Conservation (phyloP, 441 rosid genomes). For the Adansonia madagascariensis region DNA sequence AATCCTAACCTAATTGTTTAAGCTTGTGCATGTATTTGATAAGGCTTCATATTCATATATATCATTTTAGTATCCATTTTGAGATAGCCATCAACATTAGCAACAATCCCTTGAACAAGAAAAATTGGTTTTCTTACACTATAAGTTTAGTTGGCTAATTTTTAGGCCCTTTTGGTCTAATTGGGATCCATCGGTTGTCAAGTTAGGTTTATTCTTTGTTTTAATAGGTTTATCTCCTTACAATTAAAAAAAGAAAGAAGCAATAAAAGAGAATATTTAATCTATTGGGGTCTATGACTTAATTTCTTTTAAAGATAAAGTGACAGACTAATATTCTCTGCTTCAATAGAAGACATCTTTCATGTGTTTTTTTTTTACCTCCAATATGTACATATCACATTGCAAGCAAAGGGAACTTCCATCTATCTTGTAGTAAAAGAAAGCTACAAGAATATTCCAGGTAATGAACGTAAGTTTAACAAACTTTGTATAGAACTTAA, state of each 20-base stretch:
- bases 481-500: too few relatives aligned
- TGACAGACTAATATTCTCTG: conserved; percentile 70
- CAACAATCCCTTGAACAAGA: conserved; percentile 33
- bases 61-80: conserved; percentile 50
- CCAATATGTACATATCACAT: conserved; percentile 87
- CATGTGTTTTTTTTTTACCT: conserved; percentile 77
- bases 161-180: conserved; percentile 37
- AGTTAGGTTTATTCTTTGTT: conserved; percentile 29
- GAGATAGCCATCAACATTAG: conserved; percentile 41
- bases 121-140: conserved; percentile 33
- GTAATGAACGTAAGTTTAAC: too few relatives aligned
- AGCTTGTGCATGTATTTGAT: conserved; percentile 51
- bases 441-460: conserved; percentile 45
- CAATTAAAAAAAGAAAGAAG: conserved; percentile 44
- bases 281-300: neutral
- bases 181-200: conserved; percentile 36
- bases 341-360: conserved; percentile 63
- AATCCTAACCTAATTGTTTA: conserved; percentile 51
- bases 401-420: conserved; percentile 82
- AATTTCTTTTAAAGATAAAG: neutral
- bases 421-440: conserved; percentile 83
- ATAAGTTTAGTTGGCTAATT: conserved; percentile 34
- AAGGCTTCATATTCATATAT: conserved; percentile 75
- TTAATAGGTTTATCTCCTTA: conserved; percentile 57
- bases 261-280: neutral